Evolutionary conservation across 192 early-diverging fungal species (phyloP).

Genomic region (Physocladia obscura): DNA sequence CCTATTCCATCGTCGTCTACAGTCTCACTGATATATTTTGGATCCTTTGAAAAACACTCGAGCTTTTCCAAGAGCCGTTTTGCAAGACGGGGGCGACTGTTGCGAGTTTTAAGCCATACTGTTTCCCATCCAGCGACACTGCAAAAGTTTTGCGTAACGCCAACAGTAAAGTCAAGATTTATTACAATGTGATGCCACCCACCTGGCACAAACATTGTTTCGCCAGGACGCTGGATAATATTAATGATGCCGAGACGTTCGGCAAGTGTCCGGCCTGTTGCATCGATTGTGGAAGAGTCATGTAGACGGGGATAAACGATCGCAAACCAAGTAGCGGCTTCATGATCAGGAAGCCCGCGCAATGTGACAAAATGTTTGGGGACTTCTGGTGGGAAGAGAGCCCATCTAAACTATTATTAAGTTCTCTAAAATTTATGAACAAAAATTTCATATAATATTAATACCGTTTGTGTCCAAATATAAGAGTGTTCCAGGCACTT

Average conservation of each 20-base stretch:
- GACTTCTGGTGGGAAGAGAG: slow-evolving; percentile 71
- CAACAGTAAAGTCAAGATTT: slow-evolving; percentile 75
- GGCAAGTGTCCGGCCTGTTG: slow-evolving; percentile 47
- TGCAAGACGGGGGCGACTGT: slow-evolving; percentile 37
- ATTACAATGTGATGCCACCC: slow-evolving; percentile 81
- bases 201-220: slow-evolving; percentile 80
- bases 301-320: slow-evolving; percentile 47
- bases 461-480: slow-evolving; percentile 70
- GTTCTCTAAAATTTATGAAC: no score
- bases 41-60: not conserved
- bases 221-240: slow-evolving; percentile 69
- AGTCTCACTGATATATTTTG: not conserved
- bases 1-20: not conserved
- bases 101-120: slow-evolving; percentile 67
- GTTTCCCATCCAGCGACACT: slow-evolving; percentile 64
- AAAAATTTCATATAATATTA: no score
- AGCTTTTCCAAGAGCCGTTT: slow-evolving; percentile 21
- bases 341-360: slow-evolving; percentile 55
- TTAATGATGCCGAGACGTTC: slow-evolving; percentile 68
- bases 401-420: slow-evolving; percentile 46
- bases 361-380: slow-evolving; percentile 61
- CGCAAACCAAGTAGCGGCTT: slow-evolving; percentile 75
- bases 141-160: slow-evolving; percentile 80
- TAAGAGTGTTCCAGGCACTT: slow-evolving; percentile 76
- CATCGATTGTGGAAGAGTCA: slow-evolving; percentile 4